Evolutionary conservation across 495 filamentous ascomycete genomes (phyloP).

Genomic region (Amphirosellinia nigrospora): DNA sequence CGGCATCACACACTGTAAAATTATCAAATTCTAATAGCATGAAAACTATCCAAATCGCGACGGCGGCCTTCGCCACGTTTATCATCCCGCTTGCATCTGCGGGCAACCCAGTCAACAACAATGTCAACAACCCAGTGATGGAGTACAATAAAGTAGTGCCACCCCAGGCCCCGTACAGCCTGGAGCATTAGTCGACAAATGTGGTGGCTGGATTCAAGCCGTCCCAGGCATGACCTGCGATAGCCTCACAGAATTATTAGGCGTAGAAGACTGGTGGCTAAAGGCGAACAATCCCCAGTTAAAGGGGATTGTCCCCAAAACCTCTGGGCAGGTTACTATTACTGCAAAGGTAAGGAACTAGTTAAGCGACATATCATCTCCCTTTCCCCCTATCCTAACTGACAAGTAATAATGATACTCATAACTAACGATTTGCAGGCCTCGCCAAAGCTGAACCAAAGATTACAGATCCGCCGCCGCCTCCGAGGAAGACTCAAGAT

Average conservation of each 20-base stretch:
- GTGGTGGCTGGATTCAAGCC: slow-evolving; percentile 14
- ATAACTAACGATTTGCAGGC: background rate
- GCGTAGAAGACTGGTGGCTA: background rate
- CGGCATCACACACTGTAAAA: background rate
- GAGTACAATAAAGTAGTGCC: background rate
- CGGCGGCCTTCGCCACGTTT: background rate
- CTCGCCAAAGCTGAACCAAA: background rate
- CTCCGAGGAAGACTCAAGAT: background rate
- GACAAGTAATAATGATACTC: no score
- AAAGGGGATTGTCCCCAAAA: background rate
- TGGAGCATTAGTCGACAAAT: slow-evolving; percentile 7
- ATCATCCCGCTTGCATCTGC: background rate
- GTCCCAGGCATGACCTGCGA: slow-evolving; percentile 12
- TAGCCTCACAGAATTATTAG: background rate
- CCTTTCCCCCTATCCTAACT: background rate
- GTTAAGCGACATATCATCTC: background rate
- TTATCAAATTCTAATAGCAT: background rate
- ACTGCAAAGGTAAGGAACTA: slow-evolving; percentile 9
- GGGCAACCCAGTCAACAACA: background rate
- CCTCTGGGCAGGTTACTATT: slow-evolving; percentile 20
- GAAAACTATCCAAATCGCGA: slow-evolving; percentile 6
- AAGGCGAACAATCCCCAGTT: slow-evolving; percentile 6
- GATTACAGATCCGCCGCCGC: background rate
- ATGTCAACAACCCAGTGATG: background rate
- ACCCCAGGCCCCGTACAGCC: slow-evolving; percentile 22